Evolutionary conservation across 1,284 basidiomycete species (phyloP), one percentile per base, ranked within the genome.

Genomic region (Cerrena zonata): DNA sequence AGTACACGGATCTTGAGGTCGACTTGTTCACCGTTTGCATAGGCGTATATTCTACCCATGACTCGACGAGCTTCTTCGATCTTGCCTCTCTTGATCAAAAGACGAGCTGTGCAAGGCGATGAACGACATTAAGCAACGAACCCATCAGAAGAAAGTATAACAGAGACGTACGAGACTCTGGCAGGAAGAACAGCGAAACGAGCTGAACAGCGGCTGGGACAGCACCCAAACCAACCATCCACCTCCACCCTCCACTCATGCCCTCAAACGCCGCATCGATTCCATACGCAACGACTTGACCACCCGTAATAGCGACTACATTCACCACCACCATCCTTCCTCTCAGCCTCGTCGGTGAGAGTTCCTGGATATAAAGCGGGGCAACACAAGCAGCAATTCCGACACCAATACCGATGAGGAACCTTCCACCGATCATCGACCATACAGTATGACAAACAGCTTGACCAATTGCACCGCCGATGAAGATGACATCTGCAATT

Each of bases 321-420:
- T 84, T 82, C 18, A 85, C 65, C 21, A 81, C 80, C 4, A 91
- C 89, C 77, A 92, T 82, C 25, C 86, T 73, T 0, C 89, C 90
- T 13, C 89, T 76, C 39, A 88, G 75, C 26, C 78, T 72, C 2
- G 86, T 89, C 0, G 89, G 89, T 0, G 87, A 82, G 22, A 92
- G 76, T 65, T 92, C 90, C 60, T 89, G 86, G 49, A 93, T 90
- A 64, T 91, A 91, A 3, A 92, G 72, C 2, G 89, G 88, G 0
- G 87, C 85, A 47, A 89, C 79, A 59, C 88, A 90, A 4, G 84
- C 79, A n/a, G 88, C 87, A 1, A 89, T 69, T 5, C 85, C 82
- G 2, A 86, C 81, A 23, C 77, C 82, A 21, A 81, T 66, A 24
- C 87, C 88, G 48, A 91, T 80, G 52, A 91, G 67, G 65, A 91